These are phyloP conservation scores for Colletotrichum plurivorum DNA, from an alignment of 2,329 filamentous ascomycete genomes.

Conservation along the genomic window DNA sequence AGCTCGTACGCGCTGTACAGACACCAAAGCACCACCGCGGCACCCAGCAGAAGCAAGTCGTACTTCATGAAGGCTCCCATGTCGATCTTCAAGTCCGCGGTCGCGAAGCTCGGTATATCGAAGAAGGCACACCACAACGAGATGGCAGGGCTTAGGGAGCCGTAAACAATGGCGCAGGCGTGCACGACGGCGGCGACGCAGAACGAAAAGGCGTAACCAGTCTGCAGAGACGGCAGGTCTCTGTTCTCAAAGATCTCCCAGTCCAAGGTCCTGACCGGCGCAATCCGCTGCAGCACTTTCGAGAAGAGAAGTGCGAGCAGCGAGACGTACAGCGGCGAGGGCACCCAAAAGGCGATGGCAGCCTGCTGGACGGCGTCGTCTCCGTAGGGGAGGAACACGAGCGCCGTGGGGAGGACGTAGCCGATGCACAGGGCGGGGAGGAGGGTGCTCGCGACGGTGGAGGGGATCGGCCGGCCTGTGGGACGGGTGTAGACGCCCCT, in stretches of 20 bases:
- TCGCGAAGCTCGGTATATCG: not conserved
- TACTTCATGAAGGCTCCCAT: constrained; percentile 22
- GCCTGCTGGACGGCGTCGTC: constrained; percentile 23
- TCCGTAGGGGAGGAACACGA: constrained; percentile 24
- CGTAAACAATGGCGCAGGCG: constrained; percentile 11
- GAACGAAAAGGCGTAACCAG: constrained; percentile 15
- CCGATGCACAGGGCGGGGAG: constrained; percentile 39
- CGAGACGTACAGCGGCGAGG: constrained; percentile 34
- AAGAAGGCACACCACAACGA: constrained; percentile 5
- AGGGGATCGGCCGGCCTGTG: constrained; percentile 35
- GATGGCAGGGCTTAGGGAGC: not conserved
- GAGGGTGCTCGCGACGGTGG: constrained; percentile 39
- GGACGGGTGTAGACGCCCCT: constrained; percentile 10
- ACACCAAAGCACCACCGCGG: constrained; percentile 12
- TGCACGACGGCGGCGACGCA: constrained; percentile 12
- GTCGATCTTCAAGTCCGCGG: not conserved
- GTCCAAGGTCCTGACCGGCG: constrained; percentile 13
- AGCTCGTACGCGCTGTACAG: constrained; percentile 45
- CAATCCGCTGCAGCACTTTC: not conserved
- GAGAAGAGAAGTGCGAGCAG: not conserved
- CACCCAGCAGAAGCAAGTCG: constrained; percentile 24
- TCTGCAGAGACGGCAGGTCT: not conserved
- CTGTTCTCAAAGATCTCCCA: constrained; percentile 21
- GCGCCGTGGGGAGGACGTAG: constrained; percentile 38
- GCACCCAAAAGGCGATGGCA: constrained; percentile 28